A percentile compares a stretch with the other conserved stretches of the same genome.
phyloP scores from a whole-genome alignment of 805 yeast species.

The Komagataella pastoris region DNA sequence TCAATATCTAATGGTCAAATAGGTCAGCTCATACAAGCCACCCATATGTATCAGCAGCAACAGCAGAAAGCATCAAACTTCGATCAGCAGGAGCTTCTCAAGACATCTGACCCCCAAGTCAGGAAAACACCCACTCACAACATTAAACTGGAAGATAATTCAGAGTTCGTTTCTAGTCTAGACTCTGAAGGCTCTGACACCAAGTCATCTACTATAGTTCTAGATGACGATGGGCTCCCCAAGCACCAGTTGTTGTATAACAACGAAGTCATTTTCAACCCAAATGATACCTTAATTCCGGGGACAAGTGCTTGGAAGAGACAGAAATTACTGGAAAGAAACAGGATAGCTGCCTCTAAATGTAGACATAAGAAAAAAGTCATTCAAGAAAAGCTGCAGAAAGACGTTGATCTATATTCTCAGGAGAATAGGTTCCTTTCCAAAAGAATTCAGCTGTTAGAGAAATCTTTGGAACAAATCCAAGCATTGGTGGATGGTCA shows the following conservation, averaged over 20 bases:
- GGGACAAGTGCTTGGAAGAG: slow-evolving; percentile 59
- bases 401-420: slow-evolving; percentile 37
- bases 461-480: not conserved
- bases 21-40: slow-evolving; percentile 45
- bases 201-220: slow-evolving; percentile 8
- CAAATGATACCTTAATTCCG: slow-evolving; percentile 43
- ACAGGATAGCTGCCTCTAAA: slow-evolving; percentile 89
- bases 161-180: not conserved
- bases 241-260: slow-evolving; percentile 38
- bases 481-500: slow-evolving; percentile 8
- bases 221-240: slow-evolving; percentile 23
- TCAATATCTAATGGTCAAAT: slow-evolving; percentile 81
- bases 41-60: slow-evolving; percentile 13
- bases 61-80: slow-evolving; percentile 2
- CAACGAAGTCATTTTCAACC: slow-evolving; percentile 40
- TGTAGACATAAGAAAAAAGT: slow-evolving; percentile 90
- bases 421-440: slow-evolving; percentile 25
- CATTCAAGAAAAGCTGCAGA: slow-evolving; percentile 54
- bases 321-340: slow-evolving; percentile 75
- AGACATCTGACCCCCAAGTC: slow-evolving; percentile 5
- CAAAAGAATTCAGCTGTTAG: not conserved
- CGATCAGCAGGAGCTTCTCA: not conserved
- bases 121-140: slow-evolving; percentile 3
- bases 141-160: slow-evolving; percentile 5
- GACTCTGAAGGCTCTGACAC: slow-evolving; percentile 2